These are phyloP conservation scores for Crinitomyces ghanaensis DNA, from an alignment of 805 yeast genomes.

Conservation along the genomic window DNA sequence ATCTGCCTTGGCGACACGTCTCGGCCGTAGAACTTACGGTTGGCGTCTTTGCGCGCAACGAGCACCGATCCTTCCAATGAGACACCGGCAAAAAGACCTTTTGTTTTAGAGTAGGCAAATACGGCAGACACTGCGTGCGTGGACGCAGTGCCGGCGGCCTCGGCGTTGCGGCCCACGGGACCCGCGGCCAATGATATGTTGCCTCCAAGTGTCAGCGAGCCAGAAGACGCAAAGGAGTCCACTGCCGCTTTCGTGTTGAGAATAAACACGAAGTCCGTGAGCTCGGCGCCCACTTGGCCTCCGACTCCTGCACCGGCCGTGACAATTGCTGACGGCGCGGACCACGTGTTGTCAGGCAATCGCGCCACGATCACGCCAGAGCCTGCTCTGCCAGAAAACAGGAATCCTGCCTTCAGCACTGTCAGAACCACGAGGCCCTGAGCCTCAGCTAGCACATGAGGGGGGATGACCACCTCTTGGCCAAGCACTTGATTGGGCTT, in stretches of 20 bases:
- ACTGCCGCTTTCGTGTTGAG: slow-evolving; percentile 82
- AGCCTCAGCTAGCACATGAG: slow-evolving; percentile 74
- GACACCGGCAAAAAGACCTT: slow-evolving; percentile 95
- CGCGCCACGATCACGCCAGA: slow-evolving; percentile 93
- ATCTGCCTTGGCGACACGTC: slow-evolving; percentile 81
- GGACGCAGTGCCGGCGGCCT: slow-evolving; percentile 93
- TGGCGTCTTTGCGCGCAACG: slow-evolving; percentile 95
- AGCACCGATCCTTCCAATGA: slow-evolving; percentile 94
- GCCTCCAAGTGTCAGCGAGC: slow-evolving; percentile 91
- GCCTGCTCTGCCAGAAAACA: slow-evolving; percentile 95
- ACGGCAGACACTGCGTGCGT: slow-evolving; percentile 79
- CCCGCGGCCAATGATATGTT: slow-evolving; percentile 95
- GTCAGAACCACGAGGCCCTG: slow-evolving; percentile 88
- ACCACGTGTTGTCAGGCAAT: slow-evolving; percentile 92
- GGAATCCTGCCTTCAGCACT: slow-evolving; percentile 92
- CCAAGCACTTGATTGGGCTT: slow-evolving; percentile 92
- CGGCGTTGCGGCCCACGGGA: slow-evolving; percentile 94
- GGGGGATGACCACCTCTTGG: slow-evolving; percentile 80
- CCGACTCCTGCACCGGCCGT: slow-evolving; percentile 99
- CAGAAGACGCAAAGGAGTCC: slow-evolving; percentile 84
- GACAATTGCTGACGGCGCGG: slow-evolving; percentile 90
- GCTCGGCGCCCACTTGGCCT: slow-evolving; percentile 92
- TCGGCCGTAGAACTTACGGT: slow-evolving; percentile 85
- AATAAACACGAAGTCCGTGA: slow-evolving; percentile 92
- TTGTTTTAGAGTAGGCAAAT: slow-evolving; percentile 87